Conservation (phyloP, 805 yeast species). For the Kodamaea lidongshanica region DNA sequence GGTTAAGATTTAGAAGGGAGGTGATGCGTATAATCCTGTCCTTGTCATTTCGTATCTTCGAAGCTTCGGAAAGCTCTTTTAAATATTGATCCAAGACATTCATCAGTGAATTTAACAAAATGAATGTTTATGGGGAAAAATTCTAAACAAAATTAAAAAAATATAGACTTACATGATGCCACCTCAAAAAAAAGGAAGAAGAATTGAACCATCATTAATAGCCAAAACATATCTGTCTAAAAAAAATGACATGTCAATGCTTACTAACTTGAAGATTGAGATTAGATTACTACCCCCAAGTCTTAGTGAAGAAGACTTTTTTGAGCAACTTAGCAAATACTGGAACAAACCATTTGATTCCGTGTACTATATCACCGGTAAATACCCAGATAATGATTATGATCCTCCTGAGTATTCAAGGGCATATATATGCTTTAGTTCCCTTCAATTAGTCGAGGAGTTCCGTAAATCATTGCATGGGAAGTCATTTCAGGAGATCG, state of each 20-base stretch:
- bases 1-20: constrained; percentile 20
- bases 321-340: constrained; percentile 16
- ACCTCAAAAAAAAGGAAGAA: too few relatives aligned
- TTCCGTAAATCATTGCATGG: constrained; percentile 10
- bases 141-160: too few relatives aligned
- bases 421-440: constrained; percentile 14
- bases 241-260: too few relatives aligned
- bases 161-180: too few relatives aligned
- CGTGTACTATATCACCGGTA: constrained; percentile 15
- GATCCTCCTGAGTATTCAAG: constrained; percentile 16
- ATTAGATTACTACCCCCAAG: constrained; percentile 22
- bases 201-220: too few relatives aligned
- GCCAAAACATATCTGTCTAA: too few relatives aligned
- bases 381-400: constrained; percentile 12
- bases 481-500: constrained; percentile 21
- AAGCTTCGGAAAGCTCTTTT: constrained; percentile 27
- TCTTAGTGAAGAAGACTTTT: constrained; percentile 13
- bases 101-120: too few relatives aligned
- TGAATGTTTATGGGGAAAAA: too few relatives aligned
- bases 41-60: constrained; percentile 14
- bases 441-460: constrained; percentile 6
- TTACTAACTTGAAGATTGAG: too few relatives aligned
- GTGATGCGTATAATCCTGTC: constrained; percentile 18
- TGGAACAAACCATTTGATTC: constrained; percentile 4
- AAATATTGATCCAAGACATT: constrained; percentile 17